Conservation (phyloP, 345 rosid species). For the Aquilaria malaccensis region DNA sequence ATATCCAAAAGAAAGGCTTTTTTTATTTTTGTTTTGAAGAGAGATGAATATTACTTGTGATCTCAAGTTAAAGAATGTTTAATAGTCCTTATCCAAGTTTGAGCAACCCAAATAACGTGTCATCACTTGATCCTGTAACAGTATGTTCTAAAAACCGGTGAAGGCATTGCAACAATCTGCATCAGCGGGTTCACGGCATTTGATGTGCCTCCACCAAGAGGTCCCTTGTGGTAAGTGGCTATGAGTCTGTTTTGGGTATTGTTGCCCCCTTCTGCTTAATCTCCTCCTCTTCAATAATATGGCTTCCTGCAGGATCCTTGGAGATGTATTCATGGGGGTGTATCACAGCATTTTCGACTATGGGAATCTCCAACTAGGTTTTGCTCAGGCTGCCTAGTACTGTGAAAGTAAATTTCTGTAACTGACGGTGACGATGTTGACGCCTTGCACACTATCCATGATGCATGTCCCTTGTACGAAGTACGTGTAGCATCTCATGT, state of each 20-base stretch:
- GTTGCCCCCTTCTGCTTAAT: background rate
- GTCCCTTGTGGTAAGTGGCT: constrained; percentile 56
- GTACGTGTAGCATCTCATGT: no score
- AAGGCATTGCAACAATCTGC: constrained; percentile 43
- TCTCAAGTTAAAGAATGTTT: background rate
- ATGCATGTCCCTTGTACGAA: no score
- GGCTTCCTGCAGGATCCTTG: constrained; percentile 50
- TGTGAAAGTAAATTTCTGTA: no score
- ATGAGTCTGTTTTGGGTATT: background rate
- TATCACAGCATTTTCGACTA: constrained; percentile 73
- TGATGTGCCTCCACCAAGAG: constrained; percentile 59
- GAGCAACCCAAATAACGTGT: background rate
- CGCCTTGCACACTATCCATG: no score
- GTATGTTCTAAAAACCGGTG: constrained; percentile 64
- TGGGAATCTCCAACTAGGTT: constrained; percentile 52
- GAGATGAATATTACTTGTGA: background rate
- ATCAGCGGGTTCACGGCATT: constrained; percentile 62
- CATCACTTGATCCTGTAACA: constrained; percentile 18
- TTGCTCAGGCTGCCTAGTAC: constrained; percentile 52
- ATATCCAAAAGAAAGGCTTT: no score
- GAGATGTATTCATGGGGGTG: constrained; percentile 78
- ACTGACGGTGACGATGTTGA: no score
- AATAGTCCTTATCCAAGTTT: background rate
- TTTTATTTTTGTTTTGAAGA: background rate
- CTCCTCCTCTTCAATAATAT: background rate